These are phyloP conservation scores for Stephania cephalantha DNA, from an alignment of 164 flowering plant genomes.

Conservation along the genomic window DNA sequence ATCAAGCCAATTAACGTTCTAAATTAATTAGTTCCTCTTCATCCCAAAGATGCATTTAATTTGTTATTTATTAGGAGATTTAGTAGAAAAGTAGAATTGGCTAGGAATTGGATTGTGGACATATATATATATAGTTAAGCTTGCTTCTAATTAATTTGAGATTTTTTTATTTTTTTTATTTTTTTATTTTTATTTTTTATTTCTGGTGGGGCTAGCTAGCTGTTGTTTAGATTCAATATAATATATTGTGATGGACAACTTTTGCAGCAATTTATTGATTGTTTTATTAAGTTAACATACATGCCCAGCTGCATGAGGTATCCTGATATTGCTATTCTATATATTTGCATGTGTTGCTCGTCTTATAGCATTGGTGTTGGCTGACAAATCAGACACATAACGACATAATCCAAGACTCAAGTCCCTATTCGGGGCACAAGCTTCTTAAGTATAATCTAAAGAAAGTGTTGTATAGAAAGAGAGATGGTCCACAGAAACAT, in stretches of 20 bases:
- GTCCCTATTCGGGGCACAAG: slow-evolving; percentile 3
- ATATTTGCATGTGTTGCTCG: not conserved
- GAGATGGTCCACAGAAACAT: slow-evolving; percentile 3
- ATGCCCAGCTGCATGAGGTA: not conserved
- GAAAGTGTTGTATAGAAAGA: not conserved
- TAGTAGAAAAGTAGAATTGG: not conserved
- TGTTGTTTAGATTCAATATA: not conserved
- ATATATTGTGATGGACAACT: not conserved
- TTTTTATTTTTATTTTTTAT: too few species aligned
- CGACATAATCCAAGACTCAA: slow-evolving; percentile 8
- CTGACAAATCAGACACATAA: slow-evolving; percentile 2
- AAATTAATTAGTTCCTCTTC: not conserved
- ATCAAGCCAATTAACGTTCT: slow-evolving; percentile 17
- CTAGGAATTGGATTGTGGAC: not conserved
- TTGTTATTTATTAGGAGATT: not conserved
- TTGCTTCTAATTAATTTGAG: not conserved
- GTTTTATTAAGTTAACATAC: not conserved
- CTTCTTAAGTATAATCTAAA: too few species aligned
- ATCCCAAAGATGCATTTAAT: not conserved
- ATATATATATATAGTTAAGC: not conserved
- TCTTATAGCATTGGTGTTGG: not conserved
- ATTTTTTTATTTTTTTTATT: too few species aligned
- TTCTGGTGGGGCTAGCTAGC: not conserved
- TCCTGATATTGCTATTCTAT: not conserved
- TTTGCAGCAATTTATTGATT: not conserved